Base-by-base conservation (phyloP, 23 red algal genomes). In the Gracilaria vermiculophylla region DNA sequence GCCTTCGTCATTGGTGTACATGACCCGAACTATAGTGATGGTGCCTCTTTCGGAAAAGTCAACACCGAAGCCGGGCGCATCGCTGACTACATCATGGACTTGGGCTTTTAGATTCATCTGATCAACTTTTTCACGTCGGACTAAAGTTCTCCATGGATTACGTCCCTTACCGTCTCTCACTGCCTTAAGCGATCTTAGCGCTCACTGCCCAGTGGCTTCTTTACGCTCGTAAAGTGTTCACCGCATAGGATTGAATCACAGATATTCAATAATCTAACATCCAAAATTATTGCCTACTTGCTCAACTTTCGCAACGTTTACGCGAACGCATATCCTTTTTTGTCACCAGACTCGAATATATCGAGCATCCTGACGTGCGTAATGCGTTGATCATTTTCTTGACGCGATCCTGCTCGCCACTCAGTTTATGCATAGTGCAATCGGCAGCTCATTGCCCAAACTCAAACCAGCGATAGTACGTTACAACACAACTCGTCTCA, bases 11-110 rank as follows among this genome's bases (percentile, higher is more conserved):
- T 97, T 27, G 90, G 90, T 14, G 76, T 91, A 27, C 91, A 97
- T 56, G 95, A 94, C 54, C 95, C 90, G 29, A 81, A 77, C 35
- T 94, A 97, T 49, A 82, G 50, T 53, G 93, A 94, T 76, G 95
- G 90, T 27, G 83, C 91, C 23, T 90, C 91, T 32, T 91, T 95
- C 51, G 77, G 77, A 36, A 84, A 85, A 32, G 90, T 86, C 17
- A 93, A 93, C 53, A 93, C 90, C 33, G 80, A 93, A 39, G 82
- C 71, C 51, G 90, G 80, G 9, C 90, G 90, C 41, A 27, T 93
- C 42, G 90, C 90, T n/a, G 90, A 93, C 57, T 93, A 93, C 54
- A 64, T 93, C 16, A 52, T 83, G 52, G 79, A 93, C 25, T 39
- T 39, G n/a, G 90, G 90, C 16, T 93, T 47, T 60, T 93, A 78